Evolutionary conservation across 2,329 filamentous ascomycete genomes (phyloP).

Genomic region (Talaromyces verruculosus): DNA sequence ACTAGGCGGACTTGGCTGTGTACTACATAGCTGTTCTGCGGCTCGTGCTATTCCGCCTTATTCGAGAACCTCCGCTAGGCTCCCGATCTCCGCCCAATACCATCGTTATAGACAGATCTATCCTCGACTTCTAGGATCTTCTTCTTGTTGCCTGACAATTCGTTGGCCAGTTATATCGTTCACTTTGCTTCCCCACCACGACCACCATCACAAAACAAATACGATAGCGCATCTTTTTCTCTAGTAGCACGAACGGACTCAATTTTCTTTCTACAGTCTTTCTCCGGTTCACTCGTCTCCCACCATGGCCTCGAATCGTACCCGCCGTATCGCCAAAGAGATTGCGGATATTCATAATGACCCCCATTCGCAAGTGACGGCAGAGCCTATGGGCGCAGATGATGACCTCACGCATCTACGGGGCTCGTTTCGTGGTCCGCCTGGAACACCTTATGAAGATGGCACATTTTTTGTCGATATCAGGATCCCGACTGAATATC

Average conservation of each 20-base stretch:
- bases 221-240: background rate
- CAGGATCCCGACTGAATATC: conserved; percentile 81
- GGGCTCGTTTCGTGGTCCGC: conserved; percentile 80
- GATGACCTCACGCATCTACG: conserved; percentile 77
- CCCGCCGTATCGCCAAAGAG: conserved; percentile 55
- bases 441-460: conserved; percentile 89
- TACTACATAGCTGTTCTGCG: conserved; percentile 2
- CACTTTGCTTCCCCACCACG: background rate
- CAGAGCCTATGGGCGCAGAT: conserved; percentile 60
- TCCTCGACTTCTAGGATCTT: background rate
- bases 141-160: conserved; percentile 8
- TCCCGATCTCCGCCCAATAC: background rate
- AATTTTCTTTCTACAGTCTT: background rate
- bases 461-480: conserved; percentile 83
- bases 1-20: background rate
- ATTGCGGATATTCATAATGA: conserved; percentile 59
- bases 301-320: conserved; percentile 58
- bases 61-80: background rate
- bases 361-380: conserved; percentile 71
- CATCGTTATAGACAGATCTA: conserved; percentile 1
- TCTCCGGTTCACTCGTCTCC: background rate
- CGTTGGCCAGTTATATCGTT: background rate
- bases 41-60: conserved; percentile 6
- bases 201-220: background rate
- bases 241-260: background rate